A percentile compares a stretch with the other conserved stretches of the same genome.
These are phyloP conservation scores for Neocucurbitaria cava DNA, from an alignment of 2,329 filamentous ascomycete genomes.

Conservation along the genomic window DNA sequence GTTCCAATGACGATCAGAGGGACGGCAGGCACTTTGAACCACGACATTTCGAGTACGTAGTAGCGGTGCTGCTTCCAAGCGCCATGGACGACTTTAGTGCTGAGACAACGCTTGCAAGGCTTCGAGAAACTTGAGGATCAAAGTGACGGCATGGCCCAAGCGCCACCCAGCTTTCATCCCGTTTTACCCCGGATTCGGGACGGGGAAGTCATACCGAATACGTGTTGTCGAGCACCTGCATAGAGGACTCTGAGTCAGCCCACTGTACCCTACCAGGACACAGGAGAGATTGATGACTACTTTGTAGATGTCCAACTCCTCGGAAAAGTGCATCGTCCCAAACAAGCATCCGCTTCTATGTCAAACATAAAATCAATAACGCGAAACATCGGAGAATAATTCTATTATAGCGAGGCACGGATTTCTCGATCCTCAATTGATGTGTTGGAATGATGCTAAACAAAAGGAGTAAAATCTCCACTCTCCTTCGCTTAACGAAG, in stretches of 20 bases:
- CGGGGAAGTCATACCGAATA: background rate
- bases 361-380: no score
- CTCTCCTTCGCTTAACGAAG: no score
- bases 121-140: slow-evolving; percentile 13
- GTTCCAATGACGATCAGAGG: slow-evolving; percentile 42
- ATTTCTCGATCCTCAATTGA: no score
- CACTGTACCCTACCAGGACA: background rate
- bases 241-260: background rate
- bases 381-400: no score
- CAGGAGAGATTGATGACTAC: background rate
- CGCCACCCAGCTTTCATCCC: background rate
- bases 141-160: slow-evolving; percentile 7
- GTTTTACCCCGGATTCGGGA: background rate
- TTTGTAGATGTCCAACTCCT: no score
- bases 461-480: no score
- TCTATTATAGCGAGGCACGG: no score
- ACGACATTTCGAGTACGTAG: slow-evolving; percentile 30
- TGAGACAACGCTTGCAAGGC: background rate
- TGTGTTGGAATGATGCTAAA: no score
- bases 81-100: background rate
- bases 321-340: no score
- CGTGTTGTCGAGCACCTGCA: no score
- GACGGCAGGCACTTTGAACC: slow-evolving; percentile 36
- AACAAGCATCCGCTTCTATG: no score
- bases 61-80: background rate